Evolutionary conservation across 768 basidiomycete genomes (phyloP).

Genomic region (Psilocybe tampanensis): DNA sequence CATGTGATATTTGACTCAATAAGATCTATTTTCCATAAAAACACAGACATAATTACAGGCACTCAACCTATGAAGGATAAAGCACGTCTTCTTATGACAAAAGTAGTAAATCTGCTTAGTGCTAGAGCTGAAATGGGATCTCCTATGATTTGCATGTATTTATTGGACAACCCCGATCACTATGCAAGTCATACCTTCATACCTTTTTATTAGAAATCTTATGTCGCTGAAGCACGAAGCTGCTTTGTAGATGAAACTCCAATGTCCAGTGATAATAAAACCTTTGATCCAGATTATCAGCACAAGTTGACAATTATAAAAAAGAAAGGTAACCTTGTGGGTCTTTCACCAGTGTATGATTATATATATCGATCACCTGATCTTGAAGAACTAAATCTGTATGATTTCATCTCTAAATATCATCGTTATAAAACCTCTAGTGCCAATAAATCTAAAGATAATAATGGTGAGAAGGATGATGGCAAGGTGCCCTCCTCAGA

Average conservation of each 20-base stretch:
- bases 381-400: neutral
- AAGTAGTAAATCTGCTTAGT: slow-evolving; percentile 26
- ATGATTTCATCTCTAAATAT: neutral
- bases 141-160: slow-evolving; percentile 23
- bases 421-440: no score
- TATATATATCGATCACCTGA: no score
- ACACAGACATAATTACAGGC: neutral
- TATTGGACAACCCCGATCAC: no score
- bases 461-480: no score
- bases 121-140: slow-evolving; percentile 33
- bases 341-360: no score
- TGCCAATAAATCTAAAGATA: no score
- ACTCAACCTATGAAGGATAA: slow-evolving; percentile 7
- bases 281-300: neutral
- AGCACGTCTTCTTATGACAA: slow-evolving; percentile 9
- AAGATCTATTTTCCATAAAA: slow-evolving; percentile 20
- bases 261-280: no score
- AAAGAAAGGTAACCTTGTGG: neutral
- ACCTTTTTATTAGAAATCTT: slow-evolving; percentile 29
- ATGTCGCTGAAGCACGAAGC: slow-evolving; percentile 3
- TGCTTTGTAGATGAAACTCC: slow-evolving; percentile 6
- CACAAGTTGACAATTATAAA: slow-evolving; percentile 24
- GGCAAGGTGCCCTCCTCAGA: no score
- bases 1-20: slow-evolving; percentile 33
- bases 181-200: neutral